A percentile compares a stretch with the other conserved stretches of the same genome.
Conservation (phyloP, 257 asterid species). For the Echites panduratus region DNA sequence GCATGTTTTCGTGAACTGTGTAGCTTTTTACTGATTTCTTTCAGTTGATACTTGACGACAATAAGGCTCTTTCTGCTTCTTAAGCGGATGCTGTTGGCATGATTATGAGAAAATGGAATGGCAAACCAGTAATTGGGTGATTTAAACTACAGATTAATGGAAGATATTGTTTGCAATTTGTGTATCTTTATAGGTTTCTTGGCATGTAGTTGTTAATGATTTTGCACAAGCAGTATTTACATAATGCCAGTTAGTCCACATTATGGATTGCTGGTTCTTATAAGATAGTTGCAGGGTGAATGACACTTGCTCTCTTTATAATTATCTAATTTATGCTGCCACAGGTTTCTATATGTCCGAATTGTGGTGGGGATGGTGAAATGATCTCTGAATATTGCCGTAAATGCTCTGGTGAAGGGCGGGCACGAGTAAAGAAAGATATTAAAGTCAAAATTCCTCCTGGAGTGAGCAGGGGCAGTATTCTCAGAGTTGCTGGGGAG, state of each 20-base stretch:
- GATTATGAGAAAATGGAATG: not conserved
- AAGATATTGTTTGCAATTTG: not conserved
- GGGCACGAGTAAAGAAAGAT: slow-evolving; percentile 75
- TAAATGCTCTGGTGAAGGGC: slow-evolving; percentile 94
- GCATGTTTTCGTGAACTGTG: not conserved
- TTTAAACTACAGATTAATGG: not conserved
- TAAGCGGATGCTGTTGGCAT: not conserved
- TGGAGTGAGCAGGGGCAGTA: slow-evolving; percentile 96
- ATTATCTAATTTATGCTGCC: not conserved
- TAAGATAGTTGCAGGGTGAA: not conserved
- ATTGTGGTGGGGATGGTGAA: slow-evolving; percentile 96
- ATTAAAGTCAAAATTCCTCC: slow-evolving; percentile 98
- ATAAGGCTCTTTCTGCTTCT: not conserved
- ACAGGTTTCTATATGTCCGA: slow-evolving; percentile 96
- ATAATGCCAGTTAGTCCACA: not conserved
- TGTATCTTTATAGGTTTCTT: not conserved
- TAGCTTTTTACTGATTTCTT: not conserved
- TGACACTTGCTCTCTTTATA: not conserved
- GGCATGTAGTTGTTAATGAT: not conserved
- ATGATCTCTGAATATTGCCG: slow-evolving; percentile 92
- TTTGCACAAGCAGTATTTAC: not conserved
- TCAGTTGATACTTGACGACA: not conserved
- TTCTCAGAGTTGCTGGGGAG: slow-evolving; percentile 97
- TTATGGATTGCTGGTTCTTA: not conserved
- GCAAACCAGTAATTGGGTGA: not conserved